Base-by-base conservation (phyloP, 2,329 filamentous ascomycete species). In the Fusarium globosum region DNA sequence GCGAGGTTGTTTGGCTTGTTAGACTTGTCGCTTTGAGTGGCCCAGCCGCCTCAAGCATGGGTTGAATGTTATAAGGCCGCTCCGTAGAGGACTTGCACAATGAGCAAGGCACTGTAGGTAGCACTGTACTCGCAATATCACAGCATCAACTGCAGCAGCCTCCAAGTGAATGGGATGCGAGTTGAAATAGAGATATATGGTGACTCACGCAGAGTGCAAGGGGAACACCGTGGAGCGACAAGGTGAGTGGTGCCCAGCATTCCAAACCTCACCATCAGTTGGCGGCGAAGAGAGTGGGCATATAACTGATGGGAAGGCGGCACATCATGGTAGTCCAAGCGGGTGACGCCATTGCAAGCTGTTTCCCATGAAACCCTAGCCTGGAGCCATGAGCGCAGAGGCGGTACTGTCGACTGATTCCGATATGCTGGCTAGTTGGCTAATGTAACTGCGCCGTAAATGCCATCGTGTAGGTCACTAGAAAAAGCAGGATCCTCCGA, bases 141-240 rank as follows among this genome's bases (percentile, higher is more conserved):
- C 66, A 60, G 64, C 66, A 60, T 71, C 62, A 52, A 67, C 51
- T 56, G 57, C 55, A 57, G 56, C 68, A 70, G 55, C 74, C 69
- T 39, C 77, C 76, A 80, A 79, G 61, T 73, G 67, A 79, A 77
- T 79, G 77, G 74, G 72, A 68, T 70, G 65, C 70, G 63, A 49
- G 60, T 61, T 62, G 58, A 67, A 53, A 52, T 49, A 52, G 59
- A 71, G 67, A 75, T 76, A 76, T 75, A 76, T 70, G 67, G 72
- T 79, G 77, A 78, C 69, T 78, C 76, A 72, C 64, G 45, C 65
- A 75, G 53, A 71, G 61, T 42, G 68, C 75, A 77, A 76, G 74
- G 77, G 75, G 73, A 74, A 78, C 77, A 76, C 76, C 73, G 28
- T 62, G 71, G 73, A 79, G 65, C 67, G 76, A 75, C 48, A 52